These are phyloP conservation scores for Diaporthe helianthi DNA, from an alignment of 2,329 filamentous ascomycete genomes.

Conservation along the genomic window DNA sequence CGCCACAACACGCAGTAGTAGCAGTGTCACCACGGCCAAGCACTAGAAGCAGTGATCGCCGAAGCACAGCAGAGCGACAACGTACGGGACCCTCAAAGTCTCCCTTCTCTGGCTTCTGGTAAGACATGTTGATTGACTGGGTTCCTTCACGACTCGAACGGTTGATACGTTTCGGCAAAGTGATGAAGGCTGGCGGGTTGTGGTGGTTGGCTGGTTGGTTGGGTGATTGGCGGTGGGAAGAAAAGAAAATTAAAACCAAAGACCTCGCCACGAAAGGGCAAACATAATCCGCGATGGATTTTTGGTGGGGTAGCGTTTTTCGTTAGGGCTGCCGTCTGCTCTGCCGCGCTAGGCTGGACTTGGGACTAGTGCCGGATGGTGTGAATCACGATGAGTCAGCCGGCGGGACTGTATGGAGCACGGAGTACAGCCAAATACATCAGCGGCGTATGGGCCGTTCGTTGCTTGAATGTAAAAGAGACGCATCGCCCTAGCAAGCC, in stretches of 20 bases:
- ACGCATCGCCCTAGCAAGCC: neutral
- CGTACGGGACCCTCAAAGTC: constrained; percentile 85
- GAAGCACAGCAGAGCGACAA: too few species aligned
- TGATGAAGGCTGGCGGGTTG: constrained; percentile 69
- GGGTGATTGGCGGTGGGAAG: constrained; percentile 31
- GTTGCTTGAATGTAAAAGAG: neutral
- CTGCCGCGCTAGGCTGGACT: neutral
- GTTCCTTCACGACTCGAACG: constrained; percentile 83
- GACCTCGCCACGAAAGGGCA: neutral
- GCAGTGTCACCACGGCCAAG: too few species aligned
- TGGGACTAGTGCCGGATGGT: neutral
- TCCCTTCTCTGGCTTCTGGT: constrained; percentile 94
- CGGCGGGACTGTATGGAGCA: too few species aligned
- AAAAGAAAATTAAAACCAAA: neutral
- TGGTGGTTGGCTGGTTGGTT: constrained; percentile 44
- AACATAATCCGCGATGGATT: constrained; percentile 17
- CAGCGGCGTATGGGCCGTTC: neutral
- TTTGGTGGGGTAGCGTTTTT: constrained; percentile 9
- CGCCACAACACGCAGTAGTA: too few species aligned
- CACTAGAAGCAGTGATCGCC: too few species aligned
- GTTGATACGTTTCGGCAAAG: constrained; percentile 73
- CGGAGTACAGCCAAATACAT: neutral
- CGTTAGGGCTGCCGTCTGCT: neutral
- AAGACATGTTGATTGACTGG: constrained; percentile 75
- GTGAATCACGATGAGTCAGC: constrained; percentile 33